These are phyloP conservation scores for Chlamydomonas reinhardtii DNA, from an alignment of 163 green algal genomes.

Conservation along the genomic window DNA sequence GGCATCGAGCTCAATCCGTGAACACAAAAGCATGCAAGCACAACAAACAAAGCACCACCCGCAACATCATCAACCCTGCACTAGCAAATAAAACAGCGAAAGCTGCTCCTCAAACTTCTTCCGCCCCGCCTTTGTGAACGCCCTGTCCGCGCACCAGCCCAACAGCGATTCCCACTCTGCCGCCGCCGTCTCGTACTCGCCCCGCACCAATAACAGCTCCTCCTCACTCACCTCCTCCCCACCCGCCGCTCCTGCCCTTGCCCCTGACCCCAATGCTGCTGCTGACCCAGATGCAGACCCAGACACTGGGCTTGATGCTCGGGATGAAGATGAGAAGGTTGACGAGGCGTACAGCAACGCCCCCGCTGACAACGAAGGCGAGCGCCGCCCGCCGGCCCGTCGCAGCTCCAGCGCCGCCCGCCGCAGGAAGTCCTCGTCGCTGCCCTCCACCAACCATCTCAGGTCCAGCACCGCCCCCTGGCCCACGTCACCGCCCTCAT, in stretches of 20 bases:
- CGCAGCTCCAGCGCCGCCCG: conserved; percentile 16
- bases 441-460: conserved; percentile 9
- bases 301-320: background rate
- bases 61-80: conserved; percentile 14
- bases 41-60: no score
- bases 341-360: no score
- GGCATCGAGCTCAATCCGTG: no score
- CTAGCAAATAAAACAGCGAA: conserved; percentile 24
- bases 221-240: background rate
- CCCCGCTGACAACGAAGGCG: background rate
- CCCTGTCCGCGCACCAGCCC: conserved; percentile 33
- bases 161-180: conserved; percentile 25
- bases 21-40: no score
- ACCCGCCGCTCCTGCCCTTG: background rate
- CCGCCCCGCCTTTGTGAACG: conserved; percentile 12
- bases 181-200: conserved; percentile 21
- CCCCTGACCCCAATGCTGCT: no score
- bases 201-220: conserved; percentile 20
- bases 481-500: background rate
- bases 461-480: background rate
- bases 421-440: conserved; percentile 25
- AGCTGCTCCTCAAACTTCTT: conserved; percentile 29
- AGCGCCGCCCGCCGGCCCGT: background rate
- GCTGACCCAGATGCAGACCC: background rate
- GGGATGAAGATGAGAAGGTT: no score